Percentiles rank a stretch among this genome's conserved stretches.
phyloP scores from a whole-genome alignment of 129 eudicot genomes.

The Pulicaria dysenterica region DNA sequence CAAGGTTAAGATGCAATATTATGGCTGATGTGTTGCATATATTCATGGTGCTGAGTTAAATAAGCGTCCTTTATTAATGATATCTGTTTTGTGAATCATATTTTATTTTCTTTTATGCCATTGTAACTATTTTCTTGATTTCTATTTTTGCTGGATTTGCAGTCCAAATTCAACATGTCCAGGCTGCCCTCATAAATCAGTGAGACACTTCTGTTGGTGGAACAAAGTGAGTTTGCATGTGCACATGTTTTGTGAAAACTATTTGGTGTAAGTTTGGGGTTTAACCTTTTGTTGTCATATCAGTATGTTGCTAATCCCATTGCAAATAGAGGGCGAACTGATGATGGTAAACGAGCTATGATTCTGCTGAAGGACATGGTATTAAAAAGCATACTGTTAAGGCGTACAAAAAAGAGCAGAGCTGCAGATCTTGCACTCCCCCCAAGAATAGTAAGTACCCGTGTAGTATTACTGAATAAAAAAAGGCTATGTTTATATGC shows the following conservation, averaged over 20 bases:
- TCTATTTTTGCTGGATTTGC: slow-evolving; percentile 24
- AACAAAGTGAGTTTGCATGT: slow-evolving; percentile 56
- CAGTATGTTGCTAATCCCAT: slow-evolving; percentile 80
- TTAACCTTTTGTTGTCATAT: slow-evolving; percentile 3
- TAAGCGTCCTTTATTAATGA: too few relatives aligned
- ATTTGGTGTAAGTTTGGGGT: slow-evolving; percentile 23
- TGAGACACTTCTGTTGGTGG: slow-evolving; percentile 99
- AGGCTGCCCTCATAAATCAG: slow-evolving; percentile 69
- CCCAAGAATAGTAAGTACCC: slow-evolving; percentile 70
- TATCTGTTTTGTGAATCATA: too few relatives aligned
- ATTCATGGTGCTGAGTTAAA: background rate
- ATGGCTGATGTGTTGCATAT: background rate
- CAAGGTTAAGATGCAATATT: slow-evolving; percentile 1
- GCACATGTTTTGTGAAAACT: slow-evolving; percentile 1
- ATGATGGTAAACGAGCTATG: slow-evolving; percentile 66
- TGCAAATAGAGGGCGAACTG: slow-evolving; percentile 43
- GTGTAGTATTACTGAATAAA: slow-evolving; percentile 3
- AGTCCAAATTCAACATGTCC: slow-evolving; percentile 62
- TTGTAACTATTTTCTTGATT: background rate
- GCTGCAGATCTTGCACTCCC: slow-evolving; percentile 98
- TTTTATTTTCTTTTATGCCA: background rate
- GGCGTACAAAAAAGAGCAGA: slow-evolving; percentile 91
- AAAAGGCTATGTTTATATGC: background rate
- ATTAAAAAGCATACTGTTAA: slow-evolving; percentile 62
- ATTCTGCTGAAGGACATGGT: slow-evolving; percentile 76